Evolutionary conservation across 352 stramenopile genomes (phyloP), one percentile per base, ranked within the genome.

Genomic region (Hyaloperonospora brassicae): DNA sequence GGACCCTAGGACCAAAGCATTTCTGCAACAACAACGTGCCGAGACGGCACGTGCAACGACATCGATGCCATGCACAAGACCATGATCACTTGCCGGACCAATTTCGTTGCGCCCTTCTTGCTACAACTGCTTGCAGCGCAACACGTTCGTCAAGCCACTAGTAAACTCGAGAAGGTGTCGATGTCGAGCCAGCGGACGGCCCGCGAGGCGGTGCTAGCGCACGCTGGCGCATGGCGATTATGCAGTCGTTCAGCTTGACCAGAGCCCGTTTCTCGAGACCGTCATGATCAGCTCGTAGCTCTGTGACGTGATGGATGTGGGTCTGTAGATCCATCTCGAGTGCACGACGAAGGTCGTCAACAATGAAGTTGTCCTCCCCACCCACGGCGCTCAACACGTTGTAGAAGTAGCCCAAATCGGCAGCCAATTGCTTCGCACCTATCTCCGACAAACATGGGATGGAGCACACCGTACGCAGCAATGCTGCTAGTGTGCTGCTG

Each of bases 311-410:
- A 17, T 68, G 52, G 5, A 59, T 38, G 50, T 83, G 72, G 0
- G 52, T 47, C 9, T 61, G 57, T 10, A 62, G 14, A 34, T 72
- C 55, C 43, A 71, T 62, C 31, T 77, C 67, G n/a, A 86, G 61
- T n/a, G 65, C 59, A 17, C 54, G 40, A 38, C 68, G 68, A 55
- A 83, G 43, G 21, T 79, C 74, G 22, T 84, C 67, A 17, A 82
- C 48, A 5, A 84, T 65, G 17, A 81, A 79, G 50, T 80, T 84
- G 24, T 59, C 61, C 9, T 84, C 73, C 25, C 61, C 73, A 3
- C 80, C 77, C 13, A 93, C 72, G 0, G 84, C 84, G 45, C 68
- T 86, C 39, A 91, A 57, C 11, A 92, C 79, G 47, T 90, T 93
- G 55, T 86, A 62, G 38, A 92, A 89, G 54, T 93, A 93, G 34